Evolutionary conservation across 1,139 yeast species (phyloP), one percentile per base, ranked within the genome.

Genomic region (Yamadazyma atmosphaerica): DNA sequence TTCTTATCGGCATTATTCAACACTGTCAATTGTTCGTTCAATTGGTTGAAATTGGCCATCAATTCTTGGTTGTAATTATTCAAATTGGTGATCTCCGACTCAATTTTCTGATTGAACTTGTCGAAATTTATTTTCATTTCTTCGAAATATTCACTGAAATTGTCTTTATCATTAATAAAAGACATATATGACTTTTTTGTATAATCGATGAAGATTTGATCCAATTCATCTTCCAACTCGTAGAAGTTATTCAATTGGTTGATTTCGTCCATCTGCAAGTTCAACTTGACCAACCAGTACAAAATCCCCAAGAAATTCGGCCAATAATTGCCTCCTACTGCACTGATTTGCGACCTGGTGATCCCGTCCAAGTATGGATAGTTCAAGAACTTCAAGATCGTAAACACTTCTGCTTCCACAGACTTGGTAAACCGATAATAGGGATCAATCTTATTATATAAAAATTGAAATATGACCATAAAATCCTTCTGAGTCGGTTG

Each of bases 251-350:
- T 28, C 5, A 34, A 12, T 4, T 47, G 44, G 36, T 71, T 72
- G 38, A 68, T 62, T 37, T 57, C 63, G 43, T 71, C 79, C 47
- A 74, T 60, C 37, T 77, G 69, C 22, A 68, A 63, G 48, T 74
- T 78, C 27, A 83, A 63, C 51, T 77, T 77, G 10, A 85, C 81
- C 35, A 87, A 56, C 96, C 96, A 87, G 57, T 83, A 81, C 25
- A 88, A 65, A 74, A 89, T 79, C 1, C 94, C 96, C 37, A 89
- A 62, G 51, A 87, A 85, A 16, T 78, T 76, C 13, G 88, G 90
- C 97, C 97, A 88, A 52, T 83, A 83, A 42, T 84, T 84, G 1
- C 96, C 95, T 2, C 96, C 96, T 6, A 88, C 96, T 0, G 96
- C 96, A 35, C 90, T 81, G 24, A 89, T 81, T 56, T 87, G 95